A percentile compares a stretch with the other conserved stretches of the same genome.
Evolutionary conservation across 2,329 filamentous ascomycete genomes (phyloP).

Genomic region (Corniculantispora saksenae): DNA sequence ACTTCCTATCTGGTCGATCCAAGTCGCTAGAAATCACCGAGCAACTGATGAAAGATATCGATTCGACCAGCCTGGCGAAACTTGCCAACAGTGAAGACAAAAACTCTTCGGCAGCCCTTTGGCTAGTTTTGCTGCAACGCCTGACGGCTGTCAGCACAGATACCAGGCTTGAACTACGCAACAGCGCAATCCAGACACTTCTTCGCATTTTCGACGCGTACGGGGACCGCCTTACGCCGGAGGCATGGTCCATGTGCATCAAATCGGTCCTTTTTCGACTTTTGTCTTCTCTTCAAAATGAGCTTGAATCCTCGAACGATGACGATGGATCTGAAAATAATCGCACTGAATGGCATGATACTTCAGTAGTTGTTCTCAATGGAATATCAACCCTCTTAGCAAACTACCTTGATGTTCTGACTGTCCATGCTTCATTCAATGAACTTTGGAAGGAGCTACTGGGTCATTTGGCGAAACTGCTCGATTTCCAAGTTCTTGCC

Average conservation of each 20-base stretch:
- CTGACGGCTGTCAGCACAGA: slow-evolving; percentile 72
- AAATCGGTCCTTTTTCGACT: slow-evolving; percentile 79
- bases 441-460: slow-evolving; percentile 76
- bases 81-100: slow-evolving; percentile 61
- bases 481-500: slow-evolving; percentile 65
- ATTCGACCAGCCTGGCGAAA: slow-evolving; percentile 53
- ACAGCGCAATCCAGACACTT: slow-evolving; percentile 87
- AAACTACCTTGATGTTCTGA: slow-evolving; percentile 74
- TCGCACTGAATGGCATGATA: slow-evolving; percentile 68
- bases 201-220: slow-evolving; percentile 91
- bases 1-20: slow-evolving; percentile 70
- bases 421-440: slow-evolving; percentile 65
- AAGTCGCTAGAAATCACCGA: slow-evolving; percentile 59
- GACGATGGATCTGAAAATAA: slow-evolving; percentile 43
- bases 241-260: slow-evolving; percentile 82
- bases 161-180: slow-evolving; percentile 72
- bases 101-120: slow-evolving; percentile 70
- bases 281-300: slow-evolving; percentile 66
- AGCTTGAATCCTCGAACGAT: slow-evolving; percentile 45
- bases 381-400: slow-evolving; percentile 73
- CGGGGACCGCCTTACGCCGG: slow-evolving; percentile 73
- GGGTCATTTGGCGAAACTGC: slow-evolving; percentile 63
- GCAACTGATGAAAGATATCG: slow-evolving; percentile 53
- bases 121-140: slow-evolving; percentile 74
- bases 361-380: slow-evolving; percentile 71